Percentiles rank a stretch among this genome's conserved stretches.
Evolutionary conservation across 352 stramenopile genomes (phyloP).

Genomic region (Pythium phragmiticola): DNA sequence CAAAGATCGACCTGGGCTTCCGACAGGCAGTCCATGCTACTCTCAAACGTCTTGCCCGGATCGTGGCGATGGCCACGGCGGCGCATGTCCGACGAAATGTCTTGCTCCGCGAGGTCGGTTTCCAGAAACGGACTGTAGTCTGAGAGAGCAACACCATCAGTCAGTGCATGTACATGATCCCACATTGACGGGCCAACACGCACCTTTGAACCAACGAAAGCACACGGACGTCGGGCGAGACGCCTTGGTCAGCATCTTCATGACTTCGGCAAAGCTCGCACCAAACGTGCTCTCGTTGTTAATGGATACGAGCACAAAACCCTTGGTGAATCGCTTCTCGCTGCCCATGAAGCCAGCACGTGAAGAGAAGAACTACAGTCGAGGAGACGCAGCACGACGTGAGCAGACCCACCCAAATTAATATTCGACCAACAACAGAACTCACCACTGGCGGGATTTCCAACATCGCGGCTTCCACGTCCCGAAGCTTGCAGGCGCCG

Average conservation of each 20-base stretch:
- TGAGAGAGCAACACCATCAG: conserved; percentile 2
- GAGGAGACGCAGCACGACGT: background rate
- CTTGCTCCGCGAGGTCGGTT: conserved; percentile 47
- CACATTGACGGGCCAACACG: background rate
- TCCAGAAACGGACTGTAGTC: conserved; percentile 79
- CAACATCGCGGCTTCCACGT: conserved; percentile 71
- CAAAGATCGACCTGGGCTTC: conserved; percentile 64
- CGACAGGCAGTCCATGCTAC: conserved; percentile 52
- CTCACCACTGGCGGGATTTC: conserved; percentile 46
- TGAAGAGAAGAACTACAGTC: conserved; percentile 55
- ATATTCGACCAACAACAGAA: background rate
- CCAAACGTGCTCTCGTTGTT: conserved; percentile 83
- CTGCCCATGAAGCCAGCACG: conserved; percentile 34
- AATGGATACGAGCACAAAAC: conserved; percentile 71
- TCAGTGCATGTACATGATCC: background rate
- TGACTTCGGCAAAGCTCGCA: conserved; percentile 44
- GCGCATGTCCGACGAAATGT: conserved; percentile 11
- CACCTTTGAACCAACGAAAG: conserved; percentile 79
- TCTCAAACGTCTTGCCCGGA: conserved; percentile 38
- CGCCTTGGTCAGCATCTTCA: conserved; percentile 52
- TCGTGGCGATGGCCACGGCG: conserved; percentile 25
- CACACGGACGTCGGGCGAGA: conserved; percentile 66
- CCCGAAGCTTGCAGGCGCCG: conserved; percentile 55
- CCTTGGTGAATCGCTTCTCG: conserved; percentile 64
- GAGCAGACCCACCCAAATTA: background rate